Percentiles rank a stretch among this genome's conserved stretches.
phyloP scores from a whole-genome alignment of 305 asterid species.

The Ruellia speciosa region DNA sequence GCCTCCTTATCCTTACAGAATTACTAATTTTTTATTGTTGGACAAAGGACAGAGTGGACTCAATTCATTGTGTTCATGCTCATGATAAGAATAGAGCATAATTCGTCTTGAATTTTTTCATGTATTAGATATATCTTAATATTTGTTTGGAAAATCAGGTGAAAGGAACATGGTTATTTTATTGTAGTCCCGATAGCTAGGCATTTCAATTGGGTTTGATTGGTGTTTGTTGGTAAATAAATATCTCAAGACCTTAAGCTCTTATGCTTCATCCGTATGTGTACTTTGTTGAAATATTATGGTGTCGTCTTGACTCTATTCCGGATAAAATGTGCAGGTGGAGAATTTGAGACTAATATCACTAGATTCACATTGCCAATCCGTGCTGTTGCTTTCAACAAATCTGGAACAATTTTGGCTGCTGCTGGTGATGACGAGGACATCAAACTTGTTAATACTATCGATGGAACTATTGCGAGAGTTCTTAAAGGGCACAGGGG shows the following conservation, averaged over 20 bases:
- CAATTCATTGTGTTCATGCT: background rate
- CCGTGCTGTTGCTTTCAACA: conserved; percentile 78
- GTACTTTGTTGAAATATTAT: background rate
- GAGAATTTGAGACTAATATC: conserved; percentile 83
- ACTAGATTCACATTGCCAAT: conserved; percentile 92
- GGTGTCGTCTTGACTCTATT: background rate
- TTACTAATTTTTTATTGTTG: too few species aligned
- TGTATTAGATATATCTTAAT: too few species aligned
- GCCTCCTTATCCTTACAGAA: too few species aligned
- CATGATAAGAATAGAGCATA: background rate
- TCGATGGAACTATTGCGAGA: conserved; percentile 88
- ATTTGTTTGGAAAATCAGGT: too few species aligned
- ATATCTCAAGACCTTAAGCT: background rate
- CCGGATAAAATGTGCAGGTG: conserved; percentile 38
- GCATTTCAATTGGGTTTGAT: background rate
- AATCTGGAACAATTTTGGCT: conserved; percentile 85
- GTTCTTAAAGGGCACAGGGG: conserved; percentile 94
- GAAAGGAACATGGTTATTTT: too few species aligned
- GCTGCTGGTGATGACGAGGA: conserved; percentile 98
- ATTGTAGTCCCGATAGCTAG: too few species aligned
- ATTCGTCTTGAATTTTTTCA: background rate
- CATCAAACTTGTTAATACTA: conserved; percentile 80
- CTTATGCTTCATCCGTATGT: background rate
- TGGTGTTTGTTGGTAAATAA: background rate
- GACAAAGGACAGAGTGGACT: background rate